Evolutionary conservation across 306 rosid genomes (phyloP).

Genomic region (peach (Prunus persica)): DNA sequence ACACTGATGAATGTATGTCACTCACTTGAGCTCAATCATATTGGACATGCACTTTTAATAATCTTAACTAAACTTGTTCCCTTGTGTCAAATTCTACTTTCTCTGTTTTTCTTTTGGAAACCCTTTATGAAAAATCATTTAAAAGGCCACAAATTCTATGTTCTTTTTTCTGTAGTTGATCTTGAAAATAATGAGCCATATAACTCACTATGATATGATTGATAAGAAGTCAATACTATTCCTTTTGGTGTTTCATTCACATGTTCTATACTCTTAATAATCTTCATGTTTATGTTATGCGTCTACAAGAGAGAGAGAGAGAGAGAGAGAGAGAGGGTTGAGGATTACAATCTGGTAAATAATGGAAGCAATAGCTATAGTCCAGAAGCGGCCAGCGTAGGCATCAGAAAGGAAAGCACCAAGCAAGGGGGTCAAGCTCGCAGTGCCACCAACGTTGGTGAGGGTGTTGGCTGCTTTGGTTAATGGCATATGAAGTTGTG

Average conservation of each 20-base stretch:
- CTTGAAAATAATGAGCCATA: too few relatives aligned
- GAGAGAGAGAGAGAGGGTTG: constrained; percentile 1
- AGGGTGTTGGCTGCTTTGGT: constrained; percentile 90
- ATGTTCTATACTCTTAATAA: too few relatives aligned
- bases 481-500: constrained; percentile 78
- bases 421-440: constrained; percentile 84
- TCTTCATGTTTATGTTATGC: too few relatives aligned
- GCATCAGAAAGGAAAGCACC: constrained; percentile 93
- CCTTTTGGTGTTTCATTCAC: too few relatives aligned
- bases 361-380: constrained; percentile 64
- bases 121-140: too few relatives aligned
- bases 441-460: constrained; percentile 79
- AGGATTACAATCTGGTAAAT: constrained; percentile 63
- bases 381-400: constrained; percentile 77
- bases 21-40: not conserved
- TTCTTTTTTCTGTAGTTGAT: too few relatives aligned
- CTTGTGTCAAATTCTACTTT: not conserved
- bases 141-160: too few relatives aligned
- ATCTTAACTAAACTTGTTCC: not conserved
- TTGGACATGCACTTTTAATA: not conserved
- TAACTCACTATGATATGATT: too few relatives aligned
- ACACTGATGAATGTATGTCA: not conserved
- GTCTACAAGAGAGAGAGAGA: too few relatives aligned
- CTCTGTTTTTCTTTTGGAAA: not conserved
- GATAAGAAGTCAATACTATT: too few relatives aligned